Base-by-base conservation (phyloP, 805 yeast species). In the Lipomyces chichibuensis region DNA sequence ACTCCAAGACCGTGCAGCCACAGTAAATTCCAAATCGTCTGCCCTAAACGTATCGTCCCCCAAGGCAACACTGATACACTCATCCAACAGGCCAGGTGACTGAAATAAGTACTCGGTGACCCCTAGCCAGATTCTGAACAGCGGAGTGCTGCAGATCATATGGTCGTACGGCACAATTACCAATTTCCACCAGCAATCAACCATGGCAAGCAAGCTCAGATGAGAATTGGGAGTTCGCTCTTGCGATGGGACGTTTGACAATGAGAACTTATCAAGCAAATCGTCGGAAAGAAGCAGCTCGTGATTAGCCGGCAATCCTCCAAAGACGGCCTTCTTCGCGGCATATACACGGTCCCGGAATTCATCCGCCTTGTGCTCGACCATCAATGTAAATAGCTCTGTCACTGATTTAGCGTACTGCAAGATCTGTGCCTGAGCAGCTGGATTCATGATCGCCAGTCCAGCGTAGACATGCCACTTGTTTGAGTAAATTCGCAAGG, bases 381-480 rank as follows among this genome's bases (percentile, higher is more conserved):
- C 84, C 90, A 94, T 91, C 74, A 95, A 78, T 33, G 94, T 85
- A 76, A 89, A 93, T 57, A 95, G 80, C 64, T 90, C 95, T 0
- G 95, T 89, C 2, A 89, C 89, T 0, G 97, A 90, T 46, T 85
- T 84, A 1, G 98, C 89, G 76, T 94, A 95, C 76, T 93, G 98
- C 71, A 90, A 82, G 23, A 96, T 89, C 78, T 95, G 98, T 52
- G 84, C 85, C 75, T 94, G 98, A 0, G 98, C 98, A 55, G 93
- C 86, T 1, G 97, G 98, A 74, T 95, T 95, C 1, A 97, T 90
- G 72, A 95, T 94, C 9, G 98, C 98, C 74, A 95, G 82, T 0
- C 99, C 99, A 4, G 98, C 98, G 75, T 95, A 95, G 37, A 95
- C 98, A 77, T 95, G 99, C 96, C 97, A 95, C 78, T 93, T 92